phyloP scores from a whole-genome alignment of 2,329 filamentous ascomycete genomes.

The Chrysoporthe cubensis region DNA sequence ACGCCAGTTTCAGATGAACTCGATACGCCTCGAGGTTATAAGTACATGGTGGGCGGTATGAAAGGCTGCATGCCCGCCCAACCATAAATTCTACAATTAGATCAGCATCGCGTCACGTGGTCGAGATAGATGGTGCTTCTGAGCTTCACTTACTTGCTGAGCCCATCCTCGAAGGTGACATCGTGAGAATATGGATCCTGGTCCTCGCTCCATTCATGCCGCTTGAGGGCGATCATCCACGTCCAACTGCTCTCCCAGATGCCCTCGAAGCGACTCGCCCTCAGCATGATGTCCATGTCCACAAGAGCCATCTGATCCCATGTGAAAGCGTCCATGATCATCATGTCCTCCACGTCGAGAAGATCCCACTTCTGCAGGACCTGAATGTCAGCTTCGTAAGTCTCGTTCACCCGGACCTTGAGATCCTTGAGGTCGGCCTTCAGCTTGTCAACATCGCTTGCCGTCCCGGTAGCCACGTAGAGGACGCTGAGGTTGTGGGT shows the following conservation, averaged over 20 bases:
- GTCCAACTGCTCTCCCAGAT: constrained; percentile 30
- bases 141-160: constrained; percentile 12
- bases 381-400: constrained; percentile 9
- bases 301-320: constrained; percentile 29
- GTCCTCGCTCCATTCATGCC: constrained; percentile 20
- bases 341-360: constrained; percentile 23
- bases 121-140: not conserved
- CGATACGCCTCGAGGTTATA: not conserved
- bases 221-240: constrained; percentile 27
- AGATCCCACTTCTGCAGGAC: constrained; percentile 29
- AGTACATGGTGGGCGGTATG: constrained; percentile 24
- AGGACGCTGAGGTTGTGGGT: constrained; percentile 21
- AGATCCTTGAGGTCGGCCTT: constrained; percentile 7
- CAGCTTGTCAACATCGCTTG: constrained; percentile 24
- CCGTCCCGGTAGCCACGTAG: constrained; percentile 28
- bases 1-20: not conserved
- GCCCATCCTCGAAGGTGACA: constrained; percentile 23
- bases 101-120: not conserved
- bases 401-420: constrained; percentile 16
- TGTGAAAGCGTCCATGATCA: constrained; percentile 24
- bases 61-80: constrained; percentile 15
- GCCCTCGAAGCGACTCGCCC: constrained; percentile 27
- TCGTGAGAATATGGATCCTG: constrained; percentile 17
- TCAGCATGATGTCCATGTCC: constrained; percentile 27
- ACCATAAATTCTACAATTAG: constrained; percentile 9